Evolutionary conservation across 1,284 basidiomycete species (phyloP).

Genomic region (Phlebopus sp.): DNA sequence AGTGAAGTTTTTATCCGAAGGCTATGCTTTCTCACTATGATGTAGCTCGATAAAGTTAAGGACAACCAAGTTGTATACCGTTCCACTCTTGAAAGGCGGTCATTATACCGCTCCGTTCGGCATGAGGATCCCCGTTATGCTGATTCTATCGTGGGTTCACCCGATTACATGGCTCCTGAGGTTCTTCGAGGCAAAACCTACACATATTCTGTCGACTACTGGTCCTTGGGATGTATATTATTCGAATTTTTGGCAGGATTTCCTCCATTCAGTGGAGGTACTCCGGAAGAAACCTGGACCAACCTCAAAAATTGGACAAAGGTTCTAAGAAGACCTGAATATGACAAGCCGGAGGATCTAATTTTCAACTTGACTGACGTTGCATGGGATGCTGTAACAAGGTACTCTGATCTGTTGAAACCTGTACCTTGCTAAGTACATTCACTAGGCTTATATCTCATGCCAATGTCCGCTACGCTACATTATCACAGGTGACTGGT

Average conservation of each 20-base stretch:
- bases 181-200: conserved; percentile 95
- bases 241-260: conserved; percentile 98
- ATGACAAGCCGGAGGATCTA: conserved; percentile 93
- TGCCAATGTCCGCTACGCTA: conserved; percentile 76
- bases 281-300: conserved; percentile 98
- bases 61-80: conserved; percentile 90
- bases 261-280: conserved; percentile 95
- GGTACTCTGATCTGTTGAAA: conserved; percentile 42
- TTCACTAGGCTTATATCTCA: conserved; percentile 64
- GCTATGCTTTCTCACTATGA: neutral
- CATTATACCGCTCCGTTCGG: conserved; percentile 91
- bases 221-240: conserved; percentile 97
- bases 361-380: conserved; percentile 96
- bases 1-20: conserved; percentile 8
- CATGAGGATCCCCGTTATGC: conserved; percentile 92
- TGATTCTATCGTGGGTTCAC: conserved; percentile 97
- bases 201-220: conserved; percentile 95
- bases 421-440: conserved; percentile 8
- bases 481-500: conserved; percentile 67
- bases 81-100: conserved; percentile 92
- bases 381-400: conserved; percentile 95
- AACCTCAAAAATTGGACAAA: conserved; percentile 98
- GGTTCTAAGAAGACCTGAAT: conserved; percentile 88
- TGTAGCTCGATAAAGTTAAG: conserved; percentile 92
- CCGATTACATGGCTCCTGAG: conserved; percentile 96